Percentiles rank a stretch among this genome's conserved stretches.
phyloP scores from a whole-genome alignment of 2,329 filamentous ascomycete genomes.

The Pyrenophora teres region DNA sequence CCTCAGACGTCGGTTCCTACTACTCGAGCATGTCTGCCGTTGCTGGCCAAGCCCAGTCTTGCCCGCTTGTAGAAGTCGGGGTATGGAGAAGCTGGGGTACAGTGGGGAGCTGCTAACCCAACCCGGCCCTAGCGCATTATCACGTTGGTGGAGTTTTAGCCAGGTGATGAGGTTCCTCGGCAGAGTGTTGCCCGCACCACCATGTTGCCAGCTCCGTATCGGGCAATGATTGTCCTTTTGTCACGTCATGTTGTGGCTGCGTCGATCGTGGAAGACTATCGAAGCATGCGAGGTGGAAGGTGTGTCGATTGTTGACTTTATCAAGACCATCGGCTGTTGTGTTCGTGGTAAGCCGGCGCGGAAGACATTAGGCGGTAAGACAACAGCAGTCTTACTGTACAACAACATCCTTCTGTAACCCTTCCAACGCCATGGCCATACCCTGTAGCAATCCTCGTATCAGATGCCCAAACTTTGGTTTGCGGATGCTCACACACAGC shows the following conservation, averaged over 20 bases:
- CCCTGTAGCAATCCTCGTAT: too few species aligned
- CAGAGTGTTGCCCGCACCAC: conserved; percentile 20
- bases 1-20: conserved; percentile 11
- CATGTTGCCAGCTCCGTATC: not conserved
- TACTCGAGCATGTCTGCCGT: conserved; percentile 6
- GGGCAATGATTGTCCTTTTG: too few species aligned
- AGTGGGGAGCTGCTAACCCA: conserved; percentile 21
- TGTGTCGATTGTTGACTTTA: not conserved
- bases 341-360: too few species aligned
- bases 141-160: conserved; percentile 15
- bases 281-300: not conserved
- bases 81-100: conserved; percentile 27
- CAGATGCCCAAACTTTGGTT: too few species aligned
- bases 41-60: conserved; percentile 22
- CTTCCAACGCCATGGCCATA: too few species aligned
- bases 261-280: not conserved
- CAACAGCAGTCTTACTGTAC: too few species aligned
- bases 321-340: too few species aligned
- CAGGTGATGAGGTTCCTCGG: conserved; percentile 17
- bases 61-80: conserved; percentile 19
- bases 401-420: too few species aligned
- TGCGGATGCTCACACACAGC: too few species aligned
- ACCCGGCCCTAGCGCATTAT: conserved; percentile 5
- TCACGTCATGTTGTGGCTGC: too few species aligned
- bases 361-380: too few species aligned